Evolutionary conservation across 192 early-diverging fungal genomes (phyloP), one percentile per base, ranked within the genome.

Genomic region (Gigaspora rosea): DNA sequence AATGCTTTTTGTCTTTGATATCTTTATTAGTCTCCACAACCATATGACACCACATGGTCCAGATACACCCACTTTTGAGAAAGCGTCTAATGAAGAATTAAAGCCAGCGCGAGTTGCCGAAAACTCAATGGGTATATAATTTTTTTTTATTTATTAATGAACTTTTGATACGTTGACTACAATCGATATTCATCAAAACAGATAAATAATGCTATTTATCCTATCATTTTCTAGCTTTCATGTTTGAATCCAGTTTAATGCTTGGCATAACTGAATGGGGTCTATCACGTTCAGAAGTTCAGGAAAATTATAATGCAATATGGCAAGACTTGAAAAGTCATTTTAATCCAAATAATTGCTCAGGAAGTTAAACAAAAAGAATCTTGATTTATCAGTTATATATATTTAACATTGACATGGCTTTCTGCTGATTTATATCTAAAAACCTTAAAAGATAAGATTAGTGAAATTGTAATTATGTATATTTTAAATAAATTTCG

Each of bases 11-110:
- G 11, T 41, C 13, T 63, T 36, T 63, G 9, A 12, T 15, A 52
- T 52, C 15, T 18, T 65, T 12, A 9, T 11, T 76, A 87, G 85
- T 35, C 82, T 94, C 13, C 93, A 94, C 80, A 88, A 87, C 49
- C 87, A 86, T 52, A 97, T 97, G 96, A 92, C 92, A 0, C 91
- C 95, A 16, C 97, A 98, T 80, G 96, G 97, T 0, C 97, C 97
- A 1, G 97, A 98, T 78, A 85, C 88, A 3, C 82, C 85, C 15
- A 93, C 93, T 0, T 95, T 95, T 71, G 84, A 88, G 51, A 88
- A 82, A 47, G 96, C 93, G 32, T 89, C 86, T 22, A 89, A 80
- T 9, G 92, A 89, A 62, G 89, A 94, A 41, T 82, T 95, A 33
- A 78, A 82, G 71, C 97, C 97, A 8, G 86, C 89, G 58, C 92